These are phyloP conservation scores for Erigeron philadelphicus DNA, from an alignment of 140 eudicot species.

Conservation along the genomic window DNA sequence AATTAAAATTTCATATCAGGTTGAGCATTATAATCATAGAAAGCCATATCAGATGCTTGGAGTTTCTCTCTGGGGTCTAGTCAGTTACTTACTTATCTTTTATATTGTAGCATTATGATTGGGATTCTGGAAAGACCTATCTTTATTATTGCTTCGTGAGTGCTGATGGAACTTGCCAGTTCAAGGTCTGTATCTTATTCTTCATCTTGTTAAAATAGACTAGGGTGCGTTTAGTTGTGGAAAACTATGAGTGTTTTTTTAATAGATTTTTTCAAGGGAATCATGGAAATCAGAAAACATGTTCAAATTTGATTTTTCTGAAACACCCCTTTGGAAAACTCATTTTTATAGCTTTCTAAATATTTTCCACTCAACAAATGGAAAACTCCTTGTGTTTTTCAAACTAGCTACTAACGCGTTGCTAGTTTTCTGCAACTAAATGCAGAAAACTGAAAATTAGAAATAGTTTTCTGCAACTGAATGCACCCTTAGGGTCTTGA, in stretches of 20 bases:
- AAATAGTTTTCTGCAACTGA: no score
- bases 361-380: no score
- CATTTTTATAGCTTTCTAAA: no score
- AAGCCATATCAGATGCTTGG: neutral
- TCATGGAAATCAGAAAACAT: no score
- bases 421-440: no score
- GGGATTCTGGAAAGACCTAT: conserved; percentile 57
- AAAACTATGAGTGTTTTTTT: no score
- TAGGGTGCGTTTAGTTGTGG: neutral
- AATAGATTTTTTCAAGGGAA: no score
- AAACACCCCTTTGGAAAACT: no score
- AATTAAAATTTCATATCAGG: neutral
- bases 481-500: neutral
- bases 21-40: neutral
- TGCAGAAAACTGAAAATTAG: no score
- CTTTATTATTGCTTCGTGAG: conserved; percentile 49
- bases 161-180: conserved; percentile 40
- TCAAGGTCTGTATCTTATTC: conserved; percentile 48
- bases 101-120: conserved; percentile 43
- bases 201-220: neutral
- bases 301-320: no score
- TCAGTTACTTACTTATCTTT: neutral
- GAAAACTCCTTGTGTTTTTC: no score
- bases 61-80: neutral
- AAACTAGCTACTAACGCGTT: no score